Percentiles rank a stretch among this genome's conserved stretches.
These are phyloP conservation scores for Penicillium sp. DNA, from an alignment of 2,329 filamentous ascomycete genomes.

Conservation along the genomic window DNA sequence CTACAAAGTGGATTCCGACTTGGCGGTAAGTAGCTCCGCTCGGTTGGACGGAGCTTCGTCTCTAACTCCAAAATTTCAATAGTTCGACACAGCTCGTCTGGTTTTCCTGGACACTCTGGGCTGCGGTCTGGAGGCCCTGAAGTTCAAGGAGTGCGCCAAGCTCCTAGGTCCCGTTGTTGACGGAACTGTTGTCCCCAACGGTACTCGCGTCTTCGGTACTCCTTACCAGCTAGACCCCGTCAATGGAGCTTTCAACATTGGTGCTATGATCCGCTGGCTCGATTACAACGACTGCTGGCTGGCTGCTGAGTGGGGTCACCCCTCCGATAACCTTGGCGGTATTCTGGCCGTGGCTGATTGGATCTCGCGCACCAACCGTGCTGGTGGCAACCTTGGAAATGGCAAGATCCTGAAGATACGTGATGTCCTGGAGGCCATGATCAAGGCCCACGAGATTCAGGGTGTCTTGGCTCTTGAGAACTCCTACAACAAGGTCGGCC, in stretches of 20 bases:
- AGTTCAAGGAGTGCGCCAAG: slow-evolving; percentile 95
- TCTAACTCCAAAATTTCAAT: slow-evolving; percentile 8
- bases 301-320: slow-evolving; percentile 97
- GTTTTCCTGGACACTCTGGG: slow-evolving; percentile 96
- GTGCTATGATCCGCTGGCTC: slow-evolving; percentile 97
- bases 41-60: not conserved
- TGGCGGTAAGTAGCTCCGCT: slow-evolving; percentile 68
- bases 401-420: slow-evolving; percentile 83
- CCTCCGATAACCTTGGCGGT: slow-evolving; percentile 95
- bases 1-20: slow-evolving; percentile 83
- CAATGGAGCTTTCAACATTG: slow-evolving; percentile 97
- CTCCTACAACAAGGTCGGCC: slow-evolving; percentile 97
- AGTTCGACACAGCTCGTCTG: slow-evolving; percentile 90
- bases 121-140: slow-evolving; percentile 91
- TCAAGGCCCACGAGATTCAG: slow-evolving; percentile 99
- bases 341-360: slow-evolving; percentile 97
- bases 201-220: slow-evolving; percentile 86
- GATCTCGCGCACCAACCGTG: slow-evolving; percentile 91
- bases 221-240: slow-evolving; percentile 93
- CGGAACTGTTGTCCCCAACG: slow-evolving; percentile 88
- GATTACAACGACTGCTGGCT: slow-evolving; percentile 99
- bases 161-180: slow-evolving; percentile 88
- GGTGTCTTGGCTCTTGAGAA: slow-evolving; percentile 95
- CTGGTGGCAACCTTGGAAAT: slow-evolving; percentile 70
- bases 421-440: slow-evolving; percentile 95